Evolutionary conservation across 768 basidiomycete species (phyloP), one percentile per base, ranked within the genome.

Genomic region (Suillus lakei): DNA sequence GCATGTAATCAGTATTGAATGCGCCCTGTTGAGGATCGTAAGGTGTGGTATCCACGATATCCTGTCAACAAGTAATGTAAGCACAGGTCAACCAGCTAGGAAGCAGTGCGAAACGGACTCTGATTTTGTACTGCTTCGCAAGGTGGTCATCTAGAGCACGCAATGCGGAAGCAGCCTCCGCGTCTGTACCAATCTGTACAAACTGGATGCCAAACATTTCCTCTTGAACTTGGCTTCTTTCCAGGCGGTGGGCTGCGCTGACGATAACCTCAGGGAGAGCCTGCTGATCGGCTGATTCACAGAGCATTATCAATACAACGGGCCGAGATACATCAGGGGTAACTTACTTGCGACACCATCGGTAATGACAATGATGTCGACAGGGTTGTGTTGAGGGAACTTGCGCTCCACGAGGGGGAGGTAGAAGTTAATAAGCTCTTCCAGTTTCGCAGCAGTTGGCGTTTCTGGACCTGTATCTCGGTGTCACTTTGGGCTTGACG

Each of bases 21-120:
- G 63, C 59, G 38, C 63, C 63, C 8, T 61, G 41, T 62, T 59
- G 28, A 34, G 61, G 58, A n/a, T 64, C 30, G 43, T 43, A 80
- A 15, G 73, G 71, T 26, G 79, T 77, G 13, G 78, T 79, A 66
- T 81, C 81, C n/a, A 82, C 80, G 64, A 81, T 81, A 67, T 82
- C 81, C 64, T 78, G 41, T 61, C 18, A 8, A 62, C 18, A 34
- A n/a, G 26, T 0, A 18, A 41, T 12, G 8, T 63, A 9, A 34
- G 36, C 16, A 60, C 36, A 26, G 38, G 15, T 26, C 13, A 41
- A 28, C 15, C 26, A 41, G 9, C 18, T 46, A 36, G 23, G n/a
- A 44, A 64, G 32, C 5, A n/a, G 63, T 28, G 16, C 5, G 16
- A 34, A 61, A 44, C 63, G 26, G 28, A 62, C 63, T 30, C 60